Evolutionary conservation across 768 basidiomycete species (phyloP), one percentile per base, ranked within the genome.

Genomic region (Tylopilus intermedius): DNA sequence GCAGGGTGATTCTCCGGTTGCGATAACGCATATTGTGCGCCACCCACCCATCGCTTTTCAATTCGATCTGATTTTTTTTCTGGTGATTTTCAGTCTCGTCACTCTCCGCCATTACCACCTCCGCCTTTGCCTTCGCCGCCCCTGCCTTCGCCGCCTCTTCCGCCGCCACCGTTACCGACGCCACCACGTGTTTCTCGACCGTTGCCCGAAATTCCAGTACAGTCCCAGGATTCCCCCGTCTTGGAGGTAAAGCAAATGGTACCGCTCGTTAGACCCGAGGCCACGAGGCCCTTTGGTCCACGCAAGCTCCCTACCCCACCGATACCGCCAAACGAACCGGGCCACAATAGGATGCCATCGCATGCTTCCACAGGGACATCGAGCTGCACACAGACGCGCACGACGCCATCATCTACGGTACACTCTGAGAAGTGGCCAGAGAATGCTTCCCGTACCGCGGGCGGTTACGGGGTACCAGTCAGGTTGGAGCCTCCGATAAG

Each of bases 271-370:
- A 63, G 45, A 54, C 62, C 60, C 3, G 65, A 67, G 49, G 53
- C 43, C 18, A 47, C 50, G 11, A 58, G 59, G 50, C 53, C 59
- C 14, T 57, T 54, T 57, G 50, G 58, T 40, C 61, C 63, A 15
- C 67, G 68, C 52, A 68, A 64, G 53, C 63, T 71, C 15, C 66
- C 69, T 45, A 69, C 66, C 3, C 68, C 69, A 5, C 68, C 68
- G 21, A 45, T 65, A 29, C 63, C 60, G 13, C 47, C 30, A 32
- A n/a, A 49, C 53, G 21, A 46, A 14, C 2, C 10, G 30, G 30
- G 50, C 45, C 65, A 62, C 26, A 51, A 44, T 3, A 54, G 59
- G 47, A 55, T 55, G 21, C 54, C 55, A 37, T 62, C 66, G 10
- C 57, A 60, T 49, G 55, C 66, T 44, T 54, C 68, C 21, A 66